These are phyloP conservation scores for Chrysoporthe austroafricana DNA, from an alignment of 2,329 filamentous ascomycete genomes.

Conservation along the genomic window DNA sequence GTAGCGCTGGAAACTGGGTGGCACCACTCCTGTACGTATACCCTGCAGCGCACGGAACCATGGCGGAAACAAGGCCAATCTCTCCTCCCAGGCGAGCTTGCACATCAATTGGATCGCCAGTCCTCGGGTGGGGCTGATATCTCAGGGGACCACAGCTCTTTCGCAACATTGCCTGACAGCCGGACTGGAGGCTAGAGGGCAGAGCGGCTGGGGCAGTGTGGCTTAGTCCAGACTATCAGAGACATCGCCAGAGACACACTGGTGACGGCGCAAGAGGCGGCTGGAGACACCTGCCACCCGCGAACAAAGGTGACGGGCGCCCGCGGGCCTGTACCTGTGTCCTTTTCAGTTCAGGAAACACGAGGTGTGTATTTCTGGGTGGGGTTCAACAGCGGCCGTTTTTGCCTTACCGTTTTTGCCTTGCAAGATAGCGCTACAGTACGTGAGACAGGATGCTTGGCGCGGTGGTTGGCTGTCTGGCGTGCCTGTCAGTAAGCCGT, in stretches of 20 bases:
- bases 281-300: slow-evolving; percentile 19
- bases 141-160: slow-evolving; percentile 10
- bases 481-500: slow-evolving; percentile 7
- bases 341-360: background rate
- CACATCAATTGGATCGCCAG: slow-evolving; percentile 10
- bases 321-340: background rate
- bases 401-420: background rate
- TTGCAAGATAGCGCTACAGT: background rate
- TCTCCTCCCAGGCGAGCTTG: slow-evolving; percentile 7
- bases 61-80: slow-evolving; percentile 1
- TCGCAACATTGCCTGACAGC: slow-evolving; percentile 1
- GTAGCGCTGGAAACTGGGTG: background rate
- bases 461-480: slow-evolving; percentile 1
- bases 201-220: background rate
- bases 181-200: background rate
- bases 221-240: slow-evolving; percentile 15
- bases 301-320: slow-evolving; percentile 29
- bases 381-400: slow-evolving; percentile 33
- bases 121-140: background rate
- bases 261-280: background rate
- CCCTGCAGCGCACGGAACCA: slow-evolving; percentile 4
- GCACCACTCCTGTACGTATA: background rate
- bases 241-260: slow-evolving; percentile 40
- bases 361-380: slow-evolving; percentile 11
- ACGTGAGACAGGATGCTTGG: slow-evolving; percentile 1